Conservation (phyloP, 352 stramenopile genomes). For the Globisporangium heterothallicum region DNA sequence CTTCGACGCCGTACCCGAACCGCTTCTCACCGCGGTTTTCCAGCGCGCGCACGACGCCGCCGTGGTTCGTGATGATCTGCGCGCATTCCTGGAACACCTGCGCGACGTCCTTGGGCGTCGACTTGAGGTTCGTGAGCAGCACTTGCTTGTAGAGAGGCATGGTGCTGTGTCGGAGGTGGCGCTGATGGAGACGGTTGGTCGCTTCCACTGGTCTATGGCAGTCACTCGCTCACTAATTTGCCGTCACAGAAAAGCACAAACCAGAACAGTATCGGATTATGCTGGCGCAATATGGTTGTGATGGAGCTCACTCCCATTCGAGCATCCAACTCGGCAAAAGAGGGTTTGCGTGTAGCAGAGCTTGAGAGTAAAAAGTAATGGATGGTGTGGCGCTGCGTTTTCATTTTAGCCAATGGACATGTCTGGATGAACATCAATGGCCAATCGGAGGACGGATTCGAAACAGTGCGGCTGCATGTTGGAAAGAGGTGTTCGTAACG, state of each 20-base stretch:
- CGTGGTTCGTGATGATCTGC: conserved; percentile 52
- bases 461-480: neutral
- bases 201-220: too few species aligned
- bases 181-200: too few species aligned
- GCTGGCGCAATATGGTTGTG: neutral
- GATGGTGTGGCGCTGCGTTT: neutral
- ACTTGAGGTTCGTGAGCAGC: conserved; percentile 85
- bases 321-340: neutral
- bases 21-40: conserved; percentile 82
- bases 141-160: conserved; percentile 90
- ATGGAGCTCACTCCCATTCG: too few species aligned
- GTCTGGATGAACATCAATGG: neutral
- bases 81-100: conserved; percentile 81
- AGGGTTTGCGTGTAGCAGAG: neutral
- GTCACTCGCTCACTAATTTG: too few species aligned
- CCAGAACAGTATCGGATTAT: neutral
- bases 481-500: too few species aligned
- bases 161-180: neutral
- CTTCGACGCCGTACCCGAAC: conserved; percentile 77
- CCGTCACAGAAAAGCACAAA: neutral
- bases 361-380: neutral
- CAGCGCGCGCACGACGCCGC: conserved; percentile 69
- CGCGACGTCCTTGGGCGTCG: conserved; percentile 74
- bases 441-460: neutral
- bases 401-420: neutral